Conservation (phyloP, 192 early-diverging fungal genomes). For the Coemansia sp. region DNA sequence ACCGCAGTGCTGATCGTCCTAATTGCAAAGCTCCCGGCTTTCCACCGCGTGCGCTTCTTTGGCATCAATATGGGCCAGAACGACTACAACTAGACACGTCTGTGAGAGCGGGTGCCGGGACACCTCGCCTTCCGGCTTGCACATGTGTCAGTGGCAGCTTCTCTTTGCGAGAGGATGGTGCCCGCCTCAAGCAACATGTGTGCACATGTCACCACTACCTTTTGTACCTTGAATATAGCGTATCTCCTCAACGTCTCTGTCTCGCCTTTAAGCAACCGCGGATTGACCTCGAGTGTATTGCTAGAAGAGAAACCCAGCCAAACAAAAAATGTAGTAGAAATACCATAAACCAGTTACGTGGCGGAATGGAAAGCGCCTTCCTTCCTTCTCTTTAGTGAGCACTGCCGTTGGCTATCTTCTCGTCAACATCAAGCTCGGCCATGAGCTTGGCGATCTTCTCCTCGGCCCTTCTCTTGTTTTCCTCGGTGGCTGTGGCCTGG, state of each 20-base stretch:
- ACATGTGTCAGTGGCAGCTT: background rate
- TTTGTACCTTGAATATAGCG: background rate
- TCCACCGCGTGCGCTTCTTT: slow-evolving; percentile 91
- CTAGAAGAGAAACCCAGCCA: background rate
- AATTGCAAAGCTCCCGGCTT: slow-evolving; percentile 87
- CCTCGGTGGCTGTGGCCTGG: slow-evolving; percentile 72
- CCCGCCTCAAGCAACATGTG: background rate
- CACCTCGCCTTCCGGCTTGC: background rate
- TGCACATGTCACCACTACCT: background rate
- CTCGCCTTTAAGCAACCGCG: background rate
- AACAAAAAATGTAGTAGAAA: background rate
- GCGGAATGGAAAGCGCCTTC: background rate
- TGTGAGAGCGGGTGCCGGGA: background rate
- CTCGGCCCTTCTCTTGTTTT: slow-evolving; percentile 87
- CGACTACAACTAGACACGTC: slow-evolving; percentile 29
- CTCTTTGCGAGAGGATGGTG: background rate
- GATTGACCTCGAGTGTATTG: background rate
- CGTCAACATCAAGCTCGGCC: slow-evolving; percentile 56
- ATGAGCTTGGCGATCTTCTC: slow-evolving; percentile 74
- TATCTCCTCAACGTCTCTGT: background rate
- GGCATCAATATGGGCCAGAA: slow-evolving; percentile 76
- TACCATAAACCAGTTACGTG: background rate
- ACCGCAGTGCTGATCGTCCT: slow-evolving; percentile 77
- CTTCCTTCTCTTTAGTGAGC: background rate
- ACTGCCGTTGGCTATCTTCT: slow-evolving; percentile 33